A percentile compares a stretch with the other conserved stretches of the same genome.
phyloP scores from a whole-genome alignment of 129 eudicot species.

The Centrapalus pauciflorus region DNA sequence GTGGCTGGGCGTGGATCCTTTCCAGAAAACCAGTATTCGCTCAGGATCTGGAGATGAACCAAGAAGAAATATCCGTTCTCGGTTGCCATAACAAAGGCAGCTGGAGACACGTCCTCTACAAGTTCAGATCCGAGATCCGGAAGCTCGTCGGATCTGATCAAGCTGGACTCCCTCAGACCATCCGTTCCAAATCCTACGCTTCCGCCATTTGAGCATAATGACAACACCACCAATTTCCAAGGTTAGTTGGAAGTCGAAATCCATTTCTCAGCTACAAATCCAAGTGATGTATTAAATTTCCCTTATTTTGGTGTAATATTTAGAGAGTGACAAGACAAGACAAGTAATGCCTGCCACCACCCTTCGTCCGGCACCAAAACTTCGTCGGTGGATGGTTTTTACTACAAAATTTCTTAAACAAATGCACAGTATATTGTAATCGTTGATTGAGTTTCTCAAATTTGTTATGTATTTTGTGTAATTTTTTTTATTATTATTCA shows the following conservation, averaged over 20 bases:
- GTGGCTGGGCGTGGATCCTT: slow-evolving; percentile 71
- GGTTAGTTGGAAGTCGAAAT: not conserved
- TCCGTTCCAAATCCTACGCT: slow-evolving; percentile 33
- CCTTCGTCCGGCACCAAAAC: not conserved
- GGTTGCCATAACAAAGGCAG: slow-evolving; percentile 68
- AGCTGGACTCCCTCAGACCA: slow-evolving; percentile 58
- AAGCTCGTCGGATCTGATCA: slow-evolving; percentile 44
- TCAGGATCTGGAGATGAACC: slow-evolving; percentile 90
- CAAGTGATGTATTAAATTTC: not conserved
- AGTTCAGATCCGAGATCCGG: slow-evolving; percentile 53
- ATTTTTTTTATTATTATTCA: not conserved
- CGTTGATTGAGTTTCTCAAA: not conserved
- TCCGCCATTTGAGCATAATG: slow-evolving; percentile 22
- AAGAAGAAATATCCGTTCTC: slow-evolving; percentile 49
- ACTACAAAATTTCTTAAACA: not conserved
- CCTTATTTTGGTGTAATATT: not conserved
- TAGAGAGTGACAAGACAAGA: not conserved
- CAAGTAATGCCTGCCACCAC: not conserved
- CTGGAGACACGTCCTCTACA: slow-evolving; percentile 69
- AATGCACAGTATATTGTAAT: not conserved
- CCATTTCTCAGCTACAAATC: not conserved
- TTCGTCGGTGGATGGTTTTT: slow-evolving; percentile 4
- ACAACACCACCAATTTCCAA: not conserved
- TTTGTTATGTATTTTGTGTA: not conserved
- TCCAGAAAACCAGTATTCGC: slow-evolving; percentile 78